Percentiles rank a stretch among this genome's conserved stretches.
Conservation (phyloP, 2,329 filamentous ascomycete species). For the Fusarium poae region DNA sequence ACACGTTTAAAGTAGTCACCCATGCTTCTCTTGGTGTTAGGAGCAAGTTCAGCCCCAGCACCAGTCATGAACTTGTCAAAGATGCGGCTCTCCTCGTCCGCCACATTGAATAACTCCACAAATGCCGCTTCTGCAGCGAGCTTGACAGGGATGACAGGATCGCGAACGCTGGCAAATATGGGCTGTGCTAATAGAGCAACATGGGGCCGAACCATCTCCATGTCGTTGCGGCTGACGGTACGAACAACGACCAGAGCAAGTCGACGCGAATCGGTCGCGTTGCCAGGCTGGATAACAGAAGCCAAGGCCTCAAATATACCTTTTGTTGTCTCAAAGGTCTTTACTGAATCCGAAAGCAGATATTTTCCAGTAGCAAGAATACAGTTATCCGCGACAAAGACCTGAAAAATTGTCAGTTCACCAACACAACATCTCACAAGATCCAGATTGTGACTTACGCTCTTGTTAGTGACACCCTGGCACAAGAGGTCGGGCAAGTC, state of each 20-base stretch:
- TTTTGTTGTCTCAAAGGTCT: slow-evolving; percentile 81
- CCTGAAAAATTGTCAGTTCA: slow-evolving; percentile 58
- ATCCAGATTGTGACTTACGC: slow-evolving; percentile 65
- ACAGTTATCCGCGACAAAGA: slow-evolving; percentile 88
- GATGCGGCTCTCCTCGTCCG: slow-evolving; percentile 84
- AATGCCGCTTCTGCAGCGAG: slow-evolving; percentile 95
- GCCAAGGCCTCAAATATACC: slow-evolving; percentile 84
- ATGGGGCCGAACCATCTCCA: slow-evolving; percentile 85
- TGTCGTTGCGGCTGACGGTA: slow-evolving; percentile 83
- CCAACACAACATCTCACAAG: background rate
- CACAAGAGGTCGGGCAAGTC: slow-evolving; percentile 83
- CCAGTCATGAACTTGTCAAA: slow-evolving; percentile 92
- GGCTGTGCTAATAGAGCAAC: slow-evolving; percentile 82
- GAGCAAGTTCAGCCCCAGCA: slow-evolving; percentile 72
- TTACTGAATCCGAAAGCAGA: slow-evolving; percentile 76
- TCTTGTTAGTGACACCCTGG: slow-evolving; percentile 82
- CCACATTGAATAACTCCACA: slow-evolving; percentile 88
- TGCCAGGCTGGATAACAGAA: slow-evolving; percentile 79
- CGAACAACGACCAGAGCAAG: slow-evolving; percentile 88
- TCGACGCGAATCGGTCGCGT: slow-evolving; percentile 84
- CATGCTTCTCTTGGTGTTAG: slow-evolving; percentile 88
- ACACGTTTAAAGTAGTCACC: slow-evolving; percentile 97
- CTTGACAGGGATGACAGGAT: slow-evolving; percentile 94
- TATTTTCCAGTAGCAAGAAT: slow-evolving; percentile 94
- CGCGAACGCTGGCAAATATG: slow-evolving; percentile 90